Evolutionary conservation across 768 basidiomycete species (phyloP).

Genomic region (Mycena maculata): DNA sequence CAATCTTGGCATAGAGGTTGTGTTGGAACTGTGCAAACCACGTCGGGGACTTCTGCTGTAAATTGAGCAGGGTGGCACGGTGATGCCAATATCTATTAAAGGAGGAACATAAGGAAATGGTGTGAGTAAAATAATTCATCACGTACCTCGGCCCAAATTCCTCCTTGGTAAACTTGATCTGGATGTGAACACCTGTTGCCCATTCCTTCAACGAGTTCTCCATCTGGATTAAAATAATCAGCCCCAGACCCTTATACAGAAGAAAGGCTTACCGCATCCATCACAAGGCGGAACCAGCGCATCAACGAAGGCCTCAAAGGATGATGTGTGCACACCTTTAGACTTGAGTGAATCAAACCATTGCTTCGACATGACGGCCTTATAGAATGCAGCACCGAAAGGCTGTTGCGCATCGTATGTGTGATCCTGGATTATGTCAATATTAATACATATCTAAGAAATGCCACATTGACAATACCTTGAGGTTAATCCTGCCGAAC

Average conservation of each 20-base stretch:
- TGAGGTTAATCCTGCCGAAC: background rate
- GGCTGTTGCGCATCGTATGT: background rate
- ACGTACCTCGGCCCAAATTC: background rate
- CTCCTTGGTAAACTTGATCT: conserved; percentile 6
- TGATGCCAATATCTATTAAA: background rate
- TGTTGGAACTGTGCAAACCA: conserved; percentile 15
- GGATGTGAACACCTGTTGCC: background rate
- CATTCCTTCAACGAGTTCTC: background rate
- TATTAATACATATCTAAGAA: no score
- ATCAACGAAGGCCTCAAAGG: background rate
- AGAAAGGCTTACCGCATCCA: no score
- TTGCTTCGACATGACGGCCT: background rate
- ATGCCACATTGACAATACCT: no score
- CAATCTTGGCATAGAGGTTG: conserved; percentile 3
- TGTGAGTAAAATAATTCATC: background rate
- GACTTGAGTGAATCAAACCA: background rate
- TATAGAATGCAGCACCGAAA: background rate
- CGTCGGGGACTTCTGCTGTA: background rate
- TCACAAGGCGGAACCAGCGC: background rate
- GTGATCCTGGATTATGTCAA: no score
- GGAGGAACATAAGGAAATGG: no score
- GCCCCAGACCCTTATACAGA: no score
- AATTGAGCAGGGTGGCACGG: background rate
- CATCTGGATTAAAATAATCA: background rate
- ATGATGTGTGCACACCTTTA: background rate